Base-by-base conservation (phyloP, 148 eudicot genomes). In the Chenopodium quinoa region DNA sequence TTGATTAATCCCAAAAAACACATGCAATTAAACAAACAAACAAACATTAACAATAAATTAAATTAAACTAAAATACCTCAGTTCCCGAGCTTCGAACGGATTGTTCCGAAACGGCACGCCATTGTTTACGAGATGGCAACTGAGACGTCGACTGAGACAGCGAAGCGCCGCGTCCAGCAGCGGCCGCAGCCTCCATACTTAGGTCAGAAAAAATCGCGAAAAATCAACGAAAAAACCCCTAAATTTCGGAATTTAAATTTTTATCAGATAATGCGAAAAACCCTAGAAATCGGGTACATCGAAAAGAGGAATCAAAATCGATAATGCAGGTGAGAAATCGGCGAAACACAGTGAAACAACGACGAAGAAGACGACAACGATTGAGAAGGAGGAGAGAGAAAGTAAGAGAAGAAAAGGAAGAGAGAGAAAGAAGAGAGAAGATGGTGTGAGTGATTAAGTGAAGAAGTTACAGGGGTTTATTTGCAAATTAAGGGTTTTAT, bases 181-280 rank as follows among this genome's bases (percentile, higher is more conserved):
- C 86, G 27, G 89, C 85, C 84, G 96, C 87, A 79, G 85, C 89
- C 83, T 91, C 97, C 97, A 93, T 95, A 4, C 0, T 9, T 7
- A n/a, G 47, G 34, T 23, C 64, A 69, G 58, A 23, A 60, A 52
- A 50, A 29, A 14, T 34, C 23, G 23, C 56, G 3, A 9, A 73
- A 52, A 40, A 56, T 6, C 11, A 25, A 16, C 25, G 69, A 70
- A 14, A 40, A 19, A 81, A 77, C 73, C 84, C 83, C 81, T 81
- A 73, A 72, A 19, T 40, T 84, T 37, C 34, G n/a, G 32, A 40
- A 40, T 40, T 40, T 6, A 40, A 40, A 5, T 56, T 25, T 64
- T 62, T 2, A 62, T 75, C 63, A 17, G 75, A 82, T 12, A 70
- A 73, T 73, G 62, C n/a, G 27, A 23, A 62, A 83, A 83, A 79